Conservation (phyloP, 768 basidiomycete genomes). For the Boletus rubescentipes region DNA sequence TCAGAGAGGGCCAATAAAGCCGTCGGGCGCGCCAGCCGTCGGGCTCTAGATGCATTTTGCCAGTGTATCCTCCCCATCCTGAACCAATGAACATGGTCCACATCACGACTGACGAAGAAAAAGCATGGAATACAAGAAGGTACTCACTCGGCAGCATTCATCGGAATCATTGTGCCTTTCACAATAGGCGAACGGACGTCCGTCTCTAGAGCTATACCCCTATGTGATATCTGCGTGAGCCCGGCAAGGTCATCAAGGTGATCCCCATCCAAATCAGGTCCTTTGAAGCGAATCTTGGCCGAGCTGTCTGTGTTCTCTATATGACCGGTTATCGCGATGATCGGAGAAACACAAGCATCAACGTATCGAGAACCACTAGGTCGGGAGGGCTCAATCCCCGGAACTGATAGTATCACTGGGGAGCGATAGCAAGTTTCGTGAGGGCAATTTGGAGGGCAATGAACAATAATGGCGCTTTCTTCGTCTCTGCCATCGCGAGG, state of each 20-base stretch:
- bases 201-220: constrained; percentile 7
- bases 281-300: neutral
- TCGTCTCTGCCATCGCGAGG: constrained; percentile 10
- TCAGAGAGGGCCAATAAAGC: constrained; percentile 10
- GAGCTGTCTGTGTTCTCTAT: neutral
- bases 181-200: constrained; percentile 32
- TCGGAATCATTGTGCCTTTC: constrained; percentile 25
- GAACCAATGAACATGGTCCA: constrained; percentile 10
- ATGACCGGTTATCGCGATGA: constrained; percentile 6
- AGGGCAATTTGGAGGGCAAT: constrained; percentile 19
- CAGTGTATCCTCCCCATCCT: constrained; percentile 12
- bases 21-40: constrained; percentile 4
- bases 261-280: neutral
- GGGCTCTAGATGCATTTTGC: constrained; percentile 7
- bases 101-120: constrained; percentile 7
- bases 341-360: constrained; percentile 31
- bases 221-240: constrained; percentile 14
- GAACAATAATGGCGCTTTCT: constrained; percentile 13
- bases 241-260: constrained; percentile 7
- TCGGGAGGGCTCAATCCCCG: neutral
- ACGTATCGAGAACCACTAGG: constrained; percentile 17
- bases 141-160: constrained; percentile 22
- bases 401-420: neutral
- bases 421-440: constrained; percentile 15
- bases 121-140: neutral